phyloP scores from a whole-genome alignment of 768 basidiomycete species.

The Lanmaoa pseudosensibilis region DNA sequence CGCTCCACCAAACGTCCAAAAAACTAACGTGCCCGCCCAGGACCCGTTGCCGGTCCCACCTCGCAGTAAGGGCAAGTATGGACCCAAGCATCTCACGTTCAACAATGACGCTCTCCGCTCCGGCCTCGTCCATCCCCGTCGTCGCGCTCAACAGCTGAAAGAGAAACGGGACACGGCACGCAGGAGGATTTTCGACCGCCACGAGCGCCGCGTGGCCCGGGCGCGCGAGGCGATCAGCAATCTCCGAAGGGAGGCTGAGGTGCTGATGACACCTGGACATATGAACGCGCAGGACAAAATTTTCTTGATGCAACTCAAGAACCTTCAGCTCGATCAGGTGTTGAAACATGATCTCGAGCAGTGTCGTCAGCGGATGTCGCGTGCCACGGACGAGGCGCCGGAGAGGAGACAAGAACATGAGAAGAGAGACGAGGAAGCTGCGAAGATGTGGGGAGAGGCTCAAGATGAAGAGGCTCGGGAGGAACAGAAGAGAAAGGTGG shows the following conservation, averaged over 20 bases:
- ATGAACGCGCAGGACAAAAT: constrained; percentile 25
- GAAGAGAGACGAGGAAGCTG: constrained; percentile 22
- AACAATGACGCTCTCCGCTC: background rate
- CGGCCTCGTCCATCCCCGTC: background rate
- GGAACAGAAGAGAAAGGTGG: constrained; percentile 21
- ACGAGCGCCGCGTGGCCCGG: constrained; percentile 1
- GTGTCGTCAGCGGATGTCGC: constrained; percentile 20
- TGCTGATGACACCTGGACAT: constrained; percentile 14
- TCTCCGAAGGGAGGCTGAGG: constrained; percentile 16
- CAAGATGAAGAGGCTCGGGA: constrained; percentile 14
- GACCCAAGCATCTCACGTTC: constrained; percentile 21
- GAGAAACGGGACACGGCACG: constrained; percentile 12
- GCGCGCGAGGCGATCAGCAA: background rate
- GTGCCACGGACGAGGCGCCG: constrained; percentile 21
- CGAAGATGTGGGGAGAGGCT: constrained; percentile 14
- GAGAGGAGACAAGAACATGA: constrained; percentile 17
- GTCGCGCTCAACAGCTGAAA: background rate
- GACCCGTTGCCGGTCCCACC: background rate
- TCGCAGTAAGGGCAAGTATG: constrained; percentile 12
- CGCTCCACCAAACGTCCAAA: background rate
- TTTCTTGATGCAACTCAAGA: constrained; percentile 25
- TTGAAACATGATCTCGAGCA: constrained; percentile 16
- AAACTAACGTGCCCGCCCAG: background rate
- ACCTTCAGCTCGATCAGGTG: constrained; percentile 16
- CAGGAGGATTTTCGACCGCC: background rate